phyloP scores from a whole-genome alignment of 805 yeast genomes.

The Pichia eremophila region DNA sequence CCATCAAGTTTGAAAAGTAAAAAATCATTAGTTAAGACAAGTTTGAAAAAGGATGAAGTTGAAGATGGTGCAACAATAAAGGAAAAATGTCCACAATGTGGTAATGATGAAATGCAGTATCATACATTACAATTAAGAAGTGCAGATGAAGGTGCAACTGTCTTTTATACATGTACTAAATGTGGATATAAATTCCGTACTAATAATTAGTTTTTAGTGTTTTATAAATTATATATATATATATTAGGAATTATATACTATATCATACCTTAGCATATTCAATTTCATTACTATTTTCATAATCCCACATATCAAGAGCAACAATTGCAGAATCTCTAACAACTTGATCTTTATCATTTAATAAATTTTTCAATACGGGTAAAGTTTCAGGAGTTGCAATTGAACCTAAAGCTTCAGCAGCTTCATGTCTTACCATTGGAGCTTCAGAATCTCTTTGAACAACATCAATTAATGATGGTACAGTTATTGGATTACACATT shows the following conservation, averaged over 20 bases:
- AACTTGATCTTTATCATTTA: constrained; percentile 75
- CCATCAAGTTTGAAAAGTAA: constrained; percentile 78
- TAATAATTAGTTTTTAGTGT: constrained; percentile 52
- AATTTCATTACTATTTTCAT: constrained; percentile 75
- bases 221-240: neutral
- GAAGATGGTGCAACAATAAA: constrained; percentile 95
- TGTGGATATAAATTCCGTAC: constrained; percentile 94
- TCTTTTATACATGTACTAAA: constrained; percentile 88
- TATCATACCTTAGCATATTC: constrained; percentile 51
- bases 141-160: constrained; percentile 99
- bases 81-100: constrained; percentile 98
- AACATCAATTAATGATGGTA: constrained; percentile 78
- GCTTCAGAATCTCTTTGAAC: constrained; percentile 73
- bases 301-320: constrained; percentile 96
- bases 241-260: neutral
- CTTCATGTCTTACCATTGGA: constrained; percentile 99
- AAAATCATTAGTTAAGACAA: constrained; percentile 84
- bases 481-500: constrained; percentile 85
- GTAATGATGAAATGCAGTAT: constrained; percentile 95
- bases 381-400: constrained; percentile 94
- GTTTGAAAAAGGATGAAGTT: constrained; percentile 62
- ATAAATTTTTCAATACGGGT: constrained; percentile 72
- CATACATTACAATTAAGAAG: constrained; percentile 94
- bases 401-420: constrained; percentile 96
- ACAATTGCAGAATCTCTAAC: constrained; percentile 96